A percentile compares a stretch with the other conserved stretches of the same genome.
These are phyloP conservation scores for Aspergillus hancockii DNA, from an alignment of 495 filamentous ascomycete genomes.

Conservation along the genomic window DNA sequence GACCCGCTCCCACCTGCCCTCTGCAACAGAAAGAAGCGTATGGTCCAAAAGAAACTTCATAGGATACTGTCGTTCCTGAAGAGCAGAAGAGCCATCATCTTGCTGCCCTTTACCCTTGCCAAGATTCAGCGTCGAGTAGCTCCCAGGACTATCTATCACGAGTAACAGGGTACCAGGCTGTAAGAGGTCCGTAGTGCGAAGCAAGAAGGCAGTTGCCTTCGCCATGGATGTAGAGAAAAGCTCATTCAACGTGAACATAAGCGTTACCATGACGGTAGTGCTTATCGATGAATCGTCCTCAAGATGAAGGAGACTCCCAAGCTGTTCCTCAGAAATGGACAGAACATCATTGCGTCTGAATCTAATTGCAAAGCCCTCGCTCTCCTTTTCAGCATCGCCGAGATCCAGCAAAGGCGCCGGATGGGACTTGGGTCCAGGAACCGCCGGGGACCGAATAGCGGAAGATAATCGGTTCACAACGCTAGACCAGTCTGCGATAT, in stretches of 20 bases:
- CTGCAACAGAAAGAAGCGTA: slow-evolving; percentile 60
- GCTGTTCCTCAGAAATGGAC: slow-evolving; percentile 35
- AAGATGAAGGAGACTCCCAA: slow-evolving; percentile 40
- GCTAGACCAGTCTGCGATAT: slow-evolving; percentile 74
- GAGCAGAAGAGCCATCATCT: slow-evolving; percentile 1
- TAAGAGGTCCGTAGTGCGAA: slow-evolving; percentile 58
- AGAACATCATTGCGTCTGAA: slow-evolving; percentile 70
- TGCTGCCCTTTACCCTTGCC: slow-evolving; percentile 38
- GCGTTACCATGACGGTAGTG: slow-evolving; percentile 62
- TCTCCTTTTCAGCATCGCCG: slow-evolving; percentile 43
- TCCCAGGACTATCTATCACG: slow-evolving; percentile 90
- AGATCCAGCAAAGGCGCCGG: slow-evolving; percentile 56
- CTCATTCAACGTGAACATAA: slow-evolving; percentile 97
- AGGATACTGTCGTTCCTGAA: slow-evolving; percentile 71
- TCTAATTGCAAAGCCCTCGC: slow-evolving; percentile 40
- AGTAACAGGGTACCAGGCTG: slow-evolving; percentile 66
- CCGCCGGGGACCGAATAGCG: slow-evolving; percentile 35
- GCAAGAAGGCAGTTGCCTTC: slow-evolving; percentile 72
- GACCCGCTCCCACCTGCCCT: slow-evolving; percentile 68
- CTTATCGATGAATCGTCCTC: slow-evolving; percentile 1
- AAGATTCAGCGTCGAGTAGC: slow-evolving; percentile 78
- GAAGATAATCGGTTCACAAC: slow-evolving; percentile 58
- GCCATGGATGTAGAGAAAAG: slow-evolving; percentile 77
- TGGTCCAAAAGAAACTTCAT: slow-evolving; percentile 94
- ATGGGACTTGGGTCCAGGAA: slow-evolving; percentile 37